Percentiles rank a stretch among this genome's conserved stretches.
Evolutionary conservation across 805 yeast species (phyloP).

Genomic region (Vanderwaltozyma polyspora): DNA sequence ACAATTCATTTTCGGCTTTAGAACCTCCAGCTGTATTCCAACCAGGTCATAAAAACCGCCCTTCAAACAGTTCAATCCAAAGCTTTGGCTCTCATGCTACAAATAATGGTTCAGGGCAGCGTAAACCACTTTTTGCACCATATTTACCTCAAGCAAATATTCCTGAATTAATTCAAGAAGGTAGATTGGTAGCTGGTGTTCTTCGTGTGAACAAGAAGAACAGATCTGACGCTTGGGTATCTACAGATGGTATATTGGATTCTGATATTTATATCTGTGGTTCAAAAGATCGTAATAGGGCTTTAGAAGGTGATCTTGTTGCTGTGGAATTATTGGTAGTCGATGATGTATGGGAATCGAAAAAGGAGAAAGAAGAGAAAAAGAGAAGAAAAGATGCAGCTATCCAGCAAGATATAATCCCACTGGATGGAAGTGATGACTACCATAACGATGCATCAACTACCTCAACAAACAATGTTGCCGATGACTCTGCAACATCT

Average conservation of each 20-base stretch:
- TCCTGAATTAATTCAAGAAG: conserved; percentile 81
- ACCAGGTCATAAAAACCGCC: conserved; percentile 75
- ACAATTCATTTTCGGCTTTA: conserved; percentile 13
- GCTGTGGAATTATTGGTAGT: conserved; percentile 91
- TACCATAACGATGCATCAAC: conserved; percentile 75
- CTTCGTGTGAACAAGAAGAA: conserved; percentile 91
- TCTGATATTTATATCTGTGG: conserved; percentile 98
- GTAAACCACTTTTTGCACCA: conserved; percentile 88
- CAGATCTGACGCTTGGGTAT: conserved; percentile 95
- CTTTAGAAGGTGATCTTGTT: conserved; percentile 91
- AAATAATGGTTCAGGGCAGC: conserved; percentile 28
- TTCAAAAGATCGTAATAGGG: conserved; percentile 94
- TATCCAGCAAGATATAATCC: conserved; percentile 30
- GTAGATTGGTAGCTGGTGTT: conserved; percentile 84
- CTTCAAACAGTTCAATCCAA: conserved; percentile 60
- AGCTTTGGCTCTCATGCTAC: conserved; percentile 21
- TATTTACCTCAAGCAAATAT: conserved; percentile 87
- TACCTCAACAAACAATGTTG: conserved; percentile 22
- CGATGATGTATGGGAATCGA: conserved; percentile 96
- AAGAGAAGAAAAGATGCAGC: conserved; percentile 70
- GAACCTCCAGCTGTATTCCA: conserved; percentile 36
- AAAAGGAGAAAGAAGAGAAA: conserved; percentile 93
- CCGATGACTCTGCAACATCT: background rate
- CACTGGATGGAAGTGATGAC: conserved; percentile 42
- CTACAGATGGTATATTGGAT: conserved; percentile 89